Conservation (phyloP, 306 rosid species). For the Boehmeria nivea region DNA sequence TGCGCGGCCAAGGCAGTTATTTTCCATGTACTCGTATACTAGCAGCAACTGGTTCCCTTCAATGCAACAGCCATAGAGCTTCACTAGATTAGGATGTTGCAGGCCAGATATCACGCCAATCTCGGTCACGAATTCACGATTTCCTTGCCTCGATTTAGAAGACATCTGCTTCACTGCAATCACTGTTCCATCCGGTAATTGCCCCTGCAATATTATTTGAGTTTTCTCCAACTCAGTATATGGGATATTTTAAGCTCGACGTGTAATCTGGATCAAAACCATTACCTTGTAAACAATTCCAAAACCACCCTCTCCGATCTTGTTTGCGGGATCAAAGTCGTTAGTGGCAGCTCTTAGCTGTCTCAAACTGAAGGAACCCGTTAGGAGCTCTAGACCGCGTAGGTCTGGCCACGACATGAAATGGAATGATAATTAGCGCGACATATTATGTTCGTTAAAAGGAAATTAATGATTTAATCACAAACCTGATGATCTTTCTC, state of each 20-base stretch:
- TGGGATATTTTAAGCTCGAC: neutral
- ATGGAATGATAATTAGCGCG: too few species aligned
- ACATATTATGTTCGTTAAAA: too few species aligned
- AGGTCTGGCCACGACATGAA: slow-evolving; percentile 31
- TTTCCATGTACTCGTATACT: slow-evolving; percentile 71
- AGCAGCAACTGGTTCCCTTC: slow-evolving; percentile 54
- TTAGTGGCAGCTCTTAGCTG: slow-evolving; percentile 41
- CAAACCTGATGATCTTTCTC: neutral
- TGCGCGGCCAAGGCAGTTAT: slow-evolving; percentile 55
- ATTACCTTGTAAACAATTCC: slow-evolving; percentile 63
- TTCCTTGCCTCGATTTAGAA: slow-evolving; percentile 62
- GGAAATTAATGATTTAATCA: neutral
- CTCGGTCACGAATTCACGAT: slow-evolving; percentile 66
- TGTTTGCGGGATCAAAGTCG: slow-evolving; percentile 41
- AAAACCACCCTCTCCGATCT: slow-evolving; percentile 71
- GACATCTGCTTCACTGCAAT: slow-evolving; percentile 72
- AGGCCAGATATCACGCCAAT: slow-evolving; percentile 54
- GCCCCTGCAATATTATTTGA: slow-evolving; percentile 46
- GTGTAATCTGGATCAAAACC: neutral
- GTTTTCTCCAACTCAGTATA: neutral
- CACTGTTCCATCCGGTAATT: slow-evolving; percentile 44
- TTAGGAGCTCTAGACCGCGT: slow-evolving; percentile 27
- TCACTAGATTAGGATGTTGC: slow-evolving; percentile 76
- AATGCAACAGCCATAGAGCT: slow-evolving; percentile 58
- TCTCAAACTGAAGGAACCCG: slow-evolving; percentile 42